phyloP scores from a whole-genome alignment of 257 asterid genomes.

The Lantana camara region DNA sequence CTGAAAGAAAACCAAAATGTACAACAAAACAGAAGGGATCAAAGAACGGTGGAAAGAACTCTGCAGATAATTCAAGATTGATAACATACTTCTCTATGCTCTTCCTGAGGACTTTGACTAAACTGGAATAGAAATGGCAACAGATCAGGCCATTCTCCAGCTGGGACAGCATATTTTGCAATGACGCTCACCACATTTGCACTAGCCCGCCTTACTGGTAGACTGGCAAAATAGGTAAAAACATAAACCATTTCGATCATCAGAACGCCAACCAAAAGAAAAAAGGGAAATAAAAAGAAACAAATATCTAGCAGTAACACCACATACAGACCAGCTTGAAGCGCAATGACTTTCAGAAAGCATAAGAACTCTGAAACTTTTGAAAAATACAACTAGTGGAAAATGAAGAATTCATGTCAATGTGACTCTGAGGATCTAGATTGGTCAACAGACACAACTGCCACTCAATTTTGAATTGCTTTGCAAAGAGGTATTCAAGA shows the following conservation, averaged over 20 bases:
- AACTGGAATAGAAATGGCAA: constrained; percentile 94
- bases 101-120: constrained; percentile 94
- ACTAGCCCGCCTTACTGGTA: constrained; percentile 94
- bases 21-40: not conserved
- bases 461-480: not conserved
- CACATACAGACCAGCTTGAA: not conserved
- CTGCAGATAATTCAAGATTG: constrained; percentile 6
- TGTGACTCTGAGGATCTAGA: not conserved
- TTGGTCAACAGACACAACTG: not conserved
- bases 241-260: constrained; percentile 22
- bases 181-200: constrained; percentile 96
- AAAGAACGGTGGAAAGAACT: not conserved
- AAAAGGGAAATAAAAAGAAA: too few relatives aligned
- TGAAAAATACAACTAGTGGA: not conserved
- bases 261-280: constrained; percentile 1
- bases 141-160: constrained; percentile 98
- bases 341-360: constrained; percentile 8
- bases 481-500: not conserved
- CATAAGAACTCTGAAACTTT: not conserved
- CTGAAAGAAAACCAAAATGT: constrained; percentile 12
- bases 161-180: constrained; percentile 95
- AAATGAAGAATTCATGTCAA: not conserved
- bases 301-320: not conserved
- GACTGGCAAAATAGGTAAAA: constrained; percentile 52
- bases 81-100: constrained; percentile 87